phyloP scores from a whole-genome alignment of 345 rosid genomes.

The Hypericum perforatum region DNA sequence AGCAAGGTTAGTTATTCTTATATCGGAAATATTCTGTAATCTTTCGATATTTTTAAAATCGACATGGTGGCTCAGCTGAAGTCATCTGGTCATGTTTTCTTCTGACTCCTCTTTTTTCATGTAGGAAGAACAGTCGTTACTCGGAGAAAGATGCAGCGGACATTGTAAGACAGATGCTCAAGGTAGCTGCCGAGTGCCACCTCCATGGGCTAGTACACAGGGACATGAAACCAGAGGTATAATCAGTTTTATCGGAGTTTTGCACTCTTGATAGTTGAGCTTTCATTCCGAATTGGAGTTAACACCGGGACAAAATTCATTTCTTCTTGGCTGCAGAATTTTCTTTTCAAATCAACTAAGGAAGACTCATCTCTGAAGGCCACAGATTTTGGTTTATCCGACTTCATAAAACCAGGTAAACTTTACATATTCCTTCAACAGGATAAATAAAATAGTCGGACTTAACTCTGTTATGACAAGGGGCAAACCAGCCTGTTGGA shows the following conservation, averaged over 20 bases:
- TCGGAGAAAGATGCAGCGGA: conserved; percentile 80
- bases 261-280: not conserved
- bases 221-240: conserved; percentile 99
- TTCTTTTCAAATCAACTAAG: conserved; percentile 76
- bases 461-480: no score
- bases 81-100: no score
- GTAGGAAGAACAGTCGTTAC: conserved; percentile 78
- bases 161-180: conserved; percentile 85
- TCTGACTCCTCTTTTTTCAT: conserved; percentile 5
- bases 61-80: no score
- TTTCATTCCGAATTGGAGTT: no score
- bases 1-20: conserved; percentile 47
- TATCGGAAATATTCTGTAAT: not conserved
- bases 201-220: conserved; percentile 87
- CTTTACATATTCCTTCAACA: not conserved
- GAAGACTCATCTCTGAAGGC: conserved; percentile 79
- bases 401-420: conserved; percentile 86
- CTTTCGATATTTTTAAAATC: no score
- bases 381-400: conserved; percentile 97
- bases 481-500: no score
- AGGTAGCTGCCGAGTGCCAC: conserved; percentile 94
- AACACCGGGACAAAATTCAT: not conserved
- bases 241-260: conserved; percentile 1
- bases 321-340: conserved; percentile 45
- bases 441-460: no score